Evolutionary conservation across 306 rosid genomes (phyloP).

Genomic region (Rosa rugosa): DNA sequence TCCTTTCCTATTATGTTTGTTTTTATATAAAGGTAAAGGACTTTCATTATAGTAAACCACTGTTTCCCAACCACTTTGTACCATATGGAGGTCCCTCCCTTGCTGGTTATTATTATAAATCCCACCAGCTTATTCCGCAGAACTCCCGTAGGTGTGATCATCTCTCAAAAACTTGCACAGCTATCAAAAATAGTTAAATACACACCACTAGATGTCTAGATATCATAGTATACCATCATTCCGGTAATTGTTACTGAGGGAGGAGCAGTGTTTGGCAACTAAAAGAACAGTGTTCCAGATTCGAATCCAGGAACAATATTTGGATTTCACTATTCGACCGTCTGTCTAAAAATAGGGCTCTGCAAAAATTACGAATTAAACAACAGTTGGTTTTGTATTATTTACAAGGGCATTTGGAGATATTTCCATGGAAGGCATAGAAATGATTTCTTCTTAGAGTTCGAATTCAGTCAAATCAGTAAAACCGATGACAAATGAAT

Average conservation of each 20-base stretch:
- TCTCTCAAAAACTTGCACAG: background rate
- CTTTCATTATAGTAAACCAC: background rate
- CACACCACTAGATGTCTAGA: background rate
- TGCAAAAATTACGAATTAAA: background rate
- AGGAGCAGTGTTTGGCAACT: background rate
- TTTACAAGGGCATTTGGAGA: background rate
- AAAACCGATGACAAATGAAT: background rate
- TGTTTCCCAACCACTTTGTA: slow-evolving; percentile 3
- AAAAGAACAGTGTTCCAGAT: background rate
- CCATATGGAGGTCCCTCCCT: slow-evolving; percentile 4
- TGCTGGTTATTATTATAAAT: background rate
- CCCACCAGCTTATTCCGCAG: background rate
- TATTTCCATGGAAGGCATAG: background rate
- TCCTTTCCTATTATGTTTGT: background rate
- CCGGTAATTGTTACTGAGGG: background rate
- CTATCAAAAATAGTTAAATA: background rate
- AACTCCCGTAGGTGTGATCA: background rate
- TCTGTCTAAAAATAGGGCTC: background rate
- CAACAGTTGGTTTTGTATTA: background rate
- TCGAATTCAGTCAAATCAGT: background rate
- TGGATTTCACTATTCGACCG: background rate
- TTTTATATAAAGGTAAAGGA: background rate
- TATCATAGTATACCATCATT: background rate
- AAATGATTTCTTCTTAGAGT: background rate
- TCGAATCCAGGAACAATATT: background rate